These are phyloP conservation scores for Pleochaeta shiraiana DNA, from an alignment of 2,329 filamentous ascomycete species.

Conservation along the genomic window DNA sequence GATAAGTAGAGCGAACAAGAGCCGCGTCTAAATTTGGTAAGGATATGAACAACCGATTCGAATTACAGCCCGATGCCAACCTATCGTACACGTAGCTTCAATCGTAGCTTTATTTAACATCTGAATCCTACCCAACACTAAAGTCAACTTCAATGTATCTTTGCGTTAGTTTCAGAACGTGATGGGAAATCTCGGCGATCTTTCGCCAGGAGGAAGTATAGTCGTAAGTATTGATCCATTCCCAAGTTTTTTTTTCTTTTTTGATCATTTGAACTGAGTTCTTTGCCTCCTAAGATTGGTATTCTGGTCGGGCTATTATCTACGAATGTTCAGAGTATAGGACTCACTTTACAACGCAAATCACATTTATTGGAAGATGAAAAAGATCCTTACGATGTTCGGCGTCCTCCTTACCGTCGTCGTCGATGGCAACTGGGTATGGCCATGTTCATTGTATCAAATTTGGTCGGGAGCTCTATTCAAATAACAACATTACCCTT, in stretches of 20 bases:
- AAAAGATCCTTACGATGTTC: conserved; percentile 53
- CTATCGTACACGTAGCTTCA: too few species aligned
- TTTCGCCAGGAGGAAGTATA: conserved; percentile 59
- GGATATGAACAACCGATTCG: too few species aligned
- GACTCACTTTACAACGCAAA: conserved; percentile 89
- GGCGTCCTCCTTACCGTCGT: conserved; percentile 71
- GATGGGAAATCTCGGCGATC: conserved; percentile 53
- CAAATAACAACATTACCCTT: conserved; percentile 93
- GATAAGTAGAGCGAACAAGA: too few species aligned
- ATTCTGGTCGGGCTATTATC: conserved; percentile 85
- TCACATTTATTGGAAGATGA: conserved; percentile 97
- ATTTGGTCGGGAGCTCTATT: conserved; percentile 84
- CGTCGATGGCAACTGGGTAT: conserved; percentile 94
- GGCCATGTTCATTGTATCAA: conserved; percentile 90
- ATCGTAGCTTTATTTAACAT: too few species aligned
- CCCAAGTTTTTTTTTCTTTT: conserved; percentile 1
- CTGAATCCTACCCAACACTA: too few species aligned
- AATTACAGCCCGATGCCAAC: too few species aligned
- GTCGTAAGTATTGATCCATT: conserved; percentile 30
- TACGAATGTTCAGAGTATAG: conserved; percentile 85
- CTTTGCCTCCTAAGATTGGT: conserved; percentile 41
- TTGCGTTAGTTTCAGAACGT: conserved; percentile 8
- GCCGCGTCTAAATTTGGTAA: too few species aligned
- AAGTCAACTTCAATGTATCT: not conserved
- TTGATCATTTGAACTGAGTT: not conserved